Conservation (phyloP, 169 alveolate species). For the Eimeria falciformis region DNA sequence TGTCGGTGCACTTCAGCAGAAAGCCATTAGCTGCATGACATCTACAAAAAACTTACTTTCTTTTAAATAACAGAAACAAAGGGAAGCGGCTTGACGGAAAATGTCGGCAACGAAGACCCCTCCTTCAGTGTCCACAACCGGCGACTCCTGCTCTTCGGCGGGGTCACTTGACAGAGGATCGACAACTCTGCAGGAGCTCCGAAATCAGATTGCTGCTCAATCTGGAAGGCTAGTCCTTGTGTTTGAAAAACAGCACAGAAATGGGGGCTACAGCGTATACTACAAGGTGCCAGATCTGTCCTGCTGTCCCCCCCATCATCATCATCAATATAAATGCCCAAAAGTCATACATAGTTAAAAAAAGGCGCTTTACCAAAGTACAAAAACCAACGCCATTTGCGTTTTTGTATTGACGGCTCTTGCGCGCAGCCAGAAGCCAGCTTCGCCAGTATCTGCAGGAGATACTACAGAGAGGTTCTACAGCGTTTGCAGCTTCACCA, state of each 20-base stretch:
- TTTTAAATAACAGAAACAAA: background rate
- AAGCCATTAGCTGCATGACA: background rate
- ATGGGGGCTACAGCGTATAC: conserved; percentile 35
- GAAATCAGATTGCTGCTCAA: background rate
- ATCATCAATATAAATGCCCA: too few species aligned
- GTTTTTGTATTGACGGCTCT: background rate
- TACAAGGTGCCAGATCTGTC: conserved; percentile 8
- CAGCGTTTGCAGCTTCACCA: conserved; percentile 37
- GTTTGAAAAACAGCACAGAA: conserved; percentile 11
- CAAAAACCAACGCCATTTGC: background rate
- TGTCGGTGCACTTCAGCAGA: conserved; percentile 28
- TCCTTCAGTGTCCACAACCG: background rate
- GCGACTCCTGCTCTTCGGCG: conserved; percentile 6
- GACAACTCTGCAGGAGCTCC: background rate
- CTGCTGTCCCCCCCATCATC: too few species aligned
- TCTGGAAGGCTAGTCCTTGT: background rate
- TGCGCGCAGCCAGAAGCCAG: conserved; percentile 54
- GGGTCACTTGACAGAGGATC: conserved; percentile 23
- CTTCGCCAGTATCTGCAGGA: background rate
- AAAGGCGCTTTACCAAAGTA: too few species aligned
- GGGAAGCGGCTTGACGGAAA: background rate
- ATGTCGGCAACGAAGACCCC: conserved; percentile 41
- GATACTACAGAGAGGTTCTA: background rate
- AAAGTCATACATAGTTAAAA: too few species aligned
- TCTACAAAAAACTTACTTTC: background rate